These are phyloP conservation scores for Penicillium sp. DNA, from an alignment of 2,329 filamentous ascomycete species.

Conservation along the genomic window DNA sequence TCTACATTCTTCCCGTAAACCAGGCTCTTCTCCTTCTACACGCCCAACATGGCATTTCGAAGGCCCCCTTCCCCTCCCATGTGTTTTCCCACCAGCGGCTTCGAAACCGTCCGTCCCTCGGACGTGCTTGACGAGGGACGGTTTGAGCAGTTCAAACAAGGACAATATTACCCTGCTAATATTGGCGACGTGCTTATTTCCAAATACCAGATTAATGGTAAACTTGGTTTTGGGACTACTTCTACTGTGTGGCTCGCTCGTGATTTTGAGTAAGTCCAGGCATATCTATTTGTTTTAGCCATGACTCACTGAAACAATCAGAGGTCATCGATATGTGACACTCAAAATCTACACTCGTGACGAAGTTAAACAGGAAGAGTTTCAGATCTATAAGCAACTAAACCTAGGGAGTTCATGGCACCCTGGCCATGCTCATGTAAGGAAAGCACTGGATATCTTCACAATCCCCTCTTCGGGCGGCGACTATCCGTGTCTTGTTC, in stretches of 20 bases:
- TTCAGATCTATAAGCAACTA: conserved; percentile 31
- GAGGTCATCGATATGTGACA: conserved; percentile 24
- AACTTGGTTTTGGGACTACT: conserved; percentile 31
- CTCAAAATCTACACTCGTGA: conserved; percentile 26
- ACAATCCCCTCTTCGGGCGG: conserved; percentile 27
- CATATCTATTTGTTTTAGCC: conserved; percentile 2
- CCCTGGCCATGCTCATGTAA: conserved; percentile 29
- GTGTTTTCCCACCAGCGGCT: no score
- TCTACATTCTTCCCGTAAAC: no score
- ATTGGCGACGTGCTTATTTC: neutral
- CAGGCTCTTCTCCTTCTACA: no score
- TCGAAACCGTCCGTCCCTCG: no score
- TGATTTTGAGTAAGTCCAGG: conserved; percentile 24
- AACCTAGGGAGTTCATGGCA: conserved; percentile 24
- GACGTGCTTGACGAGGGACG: no score
- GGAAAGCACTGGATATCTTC: conserved; percentile 33
- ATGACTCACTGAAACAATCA: conserved; percentile 15
- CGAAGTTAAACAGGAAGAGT: conserved; percentile 17
- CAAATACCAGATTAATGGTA: conserved; percentile 29
- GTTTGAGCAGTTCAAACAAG: no score
- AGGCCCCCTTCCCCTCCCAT: no score
- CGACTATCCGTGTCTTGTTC: conserved; percentile 31
- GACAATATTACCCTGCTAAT: no score
- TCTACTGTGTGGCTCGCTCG: conserved; percentile 34
- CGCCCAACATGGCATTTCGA: no score